These are phyloP conservation scores for Neoarthrinium moseri DNA, from an alignment of 2,329 filamentous ascomycete genomes.

Conservation along the genomic window DNA sequence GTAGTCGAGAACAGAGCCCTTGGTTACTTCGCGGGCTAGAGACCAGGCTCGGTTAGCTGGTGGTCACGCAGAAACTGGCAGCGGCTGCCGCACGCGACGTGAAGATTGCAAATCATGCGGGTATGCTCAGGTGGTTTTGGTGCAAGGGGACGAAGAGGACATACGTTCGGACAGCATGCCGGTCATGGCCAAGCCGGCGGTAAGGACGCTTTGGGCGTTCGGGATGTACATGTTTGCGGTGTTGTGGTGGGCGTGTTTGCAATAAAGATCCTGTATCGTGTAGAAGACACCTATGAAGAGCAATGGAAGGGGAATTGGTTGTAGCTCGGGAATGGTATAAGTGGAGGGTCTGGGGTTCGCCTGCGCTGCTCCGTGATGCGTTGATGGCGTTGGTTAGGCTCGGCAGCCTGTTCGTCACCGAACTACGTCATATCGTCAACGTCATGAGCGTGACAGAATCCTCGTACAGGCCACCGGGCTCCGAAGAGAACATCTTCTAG, in stretches of 20 bases:
- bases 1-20: conserved; percentile 39
- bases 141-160: conserved; percentile 3
- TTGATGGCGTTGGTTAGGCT: too few species aligned
- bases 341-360: too few species aligned
- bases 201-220: conserved; percentile 23
- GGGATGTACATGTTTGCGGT: conserved; percentile 25
- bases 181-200: conserved; percentile 24
- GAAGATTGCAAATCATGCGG: neutral
- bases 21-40: conserved; percentile 23
- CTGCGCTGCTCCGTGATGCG: too few species aligned
- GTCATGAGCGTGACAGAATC: too few species aligned
- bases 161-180: conserved; percentile 20
- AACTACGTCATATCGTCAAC: too few species aligned
- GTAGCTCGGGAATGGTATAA: too few species aligned
- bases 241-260: neutral
- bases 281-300: too few species aligned
- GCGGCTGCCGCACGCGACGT: neutral
- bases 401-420: too few species aligned
- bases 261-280: too few species aligned
- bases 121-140: neutral
- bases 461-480: too few species aligned
- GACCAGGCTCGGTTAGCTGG: neutral
- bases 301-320: too few species aligned
- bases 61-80: neutral
- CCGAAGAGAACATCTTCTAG: too few species aligned